Evolutionary conservation across 1,139 yeast genomes (phyloP).

Genomic region (Taphrina deformans): DNA sequence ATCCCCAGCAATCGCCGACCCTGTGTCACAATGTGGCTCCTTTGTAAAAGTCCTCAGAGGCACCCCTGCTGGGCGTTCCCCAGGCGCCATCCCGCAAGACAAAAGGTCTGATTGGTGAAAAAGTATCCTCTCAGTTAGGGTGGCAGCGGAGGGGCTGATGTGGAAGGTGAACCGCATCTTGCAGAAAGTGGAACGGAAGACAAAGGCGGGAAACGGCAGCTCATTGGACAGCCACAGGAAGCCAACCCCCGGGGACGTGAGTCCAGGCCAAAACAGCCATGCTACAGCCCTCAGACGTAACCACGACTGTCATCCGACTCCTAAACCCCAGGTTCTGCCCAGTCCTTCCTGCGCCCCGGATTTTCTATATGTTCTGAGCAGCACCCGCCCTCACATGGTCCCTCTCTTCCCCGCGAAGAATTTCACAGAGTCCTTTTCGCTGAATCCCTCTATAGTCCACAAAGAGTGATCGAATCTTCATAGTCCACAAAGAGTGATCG

Average conservation of each 20-base stretch:
- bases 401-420: not conserved
- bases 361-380: not conserved
- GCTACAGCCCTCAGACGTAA: not conserved
- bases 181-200: not conserved
- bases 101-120: too few species aligned
- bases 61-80: not conserved
- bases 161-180: too few species aligned
- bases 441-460: not conserved
- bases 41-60: not conserved
- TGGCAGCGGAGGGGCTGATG: too few species aligned
- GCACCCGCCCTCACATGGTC: conserved; percentile 6
- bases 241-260: not conserved
- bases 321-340: conserved; percentile 1
- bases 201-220: too few species aligned
- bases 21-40: not conserved
- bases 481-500: not conserved
- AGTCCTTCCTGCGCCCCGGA: conserved; percentile 4
- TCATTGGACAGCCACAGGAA: too few species aligned
- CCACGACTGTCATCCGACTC: conserved; percentile 4
- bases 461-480: not conserved
- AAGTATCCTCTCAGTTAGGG: too few species aligned
- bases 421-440: not conserved
- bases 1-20: not conserved
- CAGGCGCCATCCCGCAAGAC: not conserved
- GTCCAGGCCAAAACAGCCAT: not conserved